A percentile compares a stretch with the other conserved stretches of the same genome.
These are phyloP conservation scores for Ilyonectria sp. DNA, from an alignment of 2,329 filamentous ascomycete genomes.

Conservation along the genomic window DNA sequence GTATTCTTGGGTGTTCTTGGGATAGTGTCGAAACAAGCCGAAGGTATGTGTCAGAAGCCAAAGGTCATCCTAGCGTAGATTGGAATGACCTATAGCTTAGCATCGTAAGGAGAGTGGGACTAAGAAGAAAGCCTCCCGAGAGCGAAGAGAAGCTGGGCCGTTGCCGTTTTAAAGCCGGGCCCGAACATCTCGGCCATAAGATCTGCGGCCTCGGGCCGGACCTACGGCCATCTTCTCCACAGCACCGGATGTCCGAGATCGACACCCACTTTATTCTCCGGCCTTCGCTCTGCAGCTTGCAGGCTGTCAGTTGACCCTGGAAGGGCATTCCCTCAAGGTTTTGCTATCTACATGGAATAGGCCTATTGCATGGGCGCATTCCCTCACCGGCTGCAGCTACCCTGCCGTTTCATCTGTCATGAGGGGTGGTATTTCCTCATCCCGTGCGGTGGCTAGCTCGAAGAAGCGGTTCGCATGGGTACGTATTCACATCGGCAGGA, in stretches of 20 bases:
- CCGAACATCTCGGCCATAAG: constrained; percentile 10
- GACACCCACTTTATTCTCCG: not conserved
- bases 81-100: no score
- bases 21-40: no score
- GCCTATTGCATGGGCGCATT: not conserved
- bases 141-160: not conserved
- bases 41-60: no score
- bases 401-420: not conserved
- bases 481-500: not conserved
- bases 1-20: no score
- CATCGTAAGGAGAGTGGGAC: not conserved
- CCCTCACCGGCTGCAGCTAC: not conserved
- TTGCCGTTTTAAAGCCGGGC: not conserved
- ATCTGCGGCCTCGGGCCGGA: constrained; percentile 1
- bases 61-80: not conserved
- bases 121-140: no score
- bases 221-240: not conserved
- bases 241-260: not conserved
- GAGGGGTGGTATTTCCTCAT: constrained; percentile 2
- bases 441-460: constrained; percentile 14
- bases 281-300: not conserved
- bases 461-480: constrained; percentile 11
- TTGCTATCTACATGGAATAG: not conserved
- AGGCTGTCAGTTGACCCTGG: not conserved
- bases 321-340: not conserved